Evolutionary conservation across 768 basidiomycete genomes (phyloP).

Genomic region (Russula sp.): DNA sequence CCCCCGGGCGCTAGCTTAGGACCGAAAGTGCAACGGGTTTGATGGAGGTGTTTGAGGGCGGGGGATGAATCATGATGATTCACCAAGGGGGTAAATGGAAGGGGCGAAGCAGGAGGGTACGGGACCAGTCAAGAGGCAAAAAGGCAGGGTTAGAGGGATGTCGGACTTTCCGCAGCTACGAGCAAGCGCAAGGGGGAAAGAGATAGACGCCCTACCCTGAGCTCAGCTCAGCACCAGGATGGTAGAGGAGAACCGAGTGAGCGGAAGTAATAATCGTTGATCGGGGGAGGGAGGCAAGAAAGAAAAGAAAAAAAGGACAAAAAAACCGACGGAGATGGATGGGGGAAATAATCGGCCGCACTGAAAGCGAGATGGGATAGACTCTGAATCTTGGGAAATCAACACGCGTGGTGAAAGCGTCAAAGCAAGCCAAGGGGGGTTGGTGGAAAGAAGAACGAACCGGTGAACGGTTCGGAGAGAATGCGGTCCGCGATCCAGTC

Average conservation of each 20-base stretch:
- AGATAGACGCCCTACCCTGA: background rate
- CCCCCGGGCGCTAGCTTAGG: constrained; percentile 6
- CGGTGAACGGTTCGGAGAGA: background rate
- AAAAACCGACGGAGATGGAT: constrained; percentile 19
- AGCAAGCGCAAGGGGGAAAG: background rate
- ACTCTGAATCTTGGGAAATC: background rate
- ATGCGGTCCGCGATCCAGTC: background rate
- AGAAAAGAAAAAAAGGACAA: background rate
- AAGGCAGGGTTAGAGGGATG: background rate
- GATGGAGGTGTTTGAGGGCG: constrained; percentile 5
- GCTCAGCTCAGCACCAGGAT: no score
- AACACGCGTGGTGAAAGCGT: background rate
- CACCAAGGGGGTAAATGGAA: background rate
- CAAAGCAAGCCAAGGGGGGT: background rate
- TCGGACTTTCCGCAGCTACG: constrained; percentile 6
- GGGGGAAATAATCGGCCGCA: constrained; percentile 25
- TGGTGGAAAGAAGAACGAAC: constrained; percentile 6
- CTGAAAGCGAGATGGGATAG: constrained; percentile 24
- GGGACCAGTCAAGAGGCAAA: background rate
- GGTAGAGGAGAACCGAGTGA: background rate
- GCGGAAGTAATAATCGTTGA: constrained; percentile 26
- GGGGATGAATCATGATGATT: constrained; percentile 12
- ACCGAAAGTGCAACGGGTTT: constrained; percentile 1
- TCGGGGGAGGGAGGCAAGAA: constrained; percentile 8
- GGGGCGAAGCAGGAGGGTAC: background rate